Evolutionary conservation across 495 filamentous ascomycete genomes (phyloP).

Genomic region (Talaromyces ruber): DNA sequence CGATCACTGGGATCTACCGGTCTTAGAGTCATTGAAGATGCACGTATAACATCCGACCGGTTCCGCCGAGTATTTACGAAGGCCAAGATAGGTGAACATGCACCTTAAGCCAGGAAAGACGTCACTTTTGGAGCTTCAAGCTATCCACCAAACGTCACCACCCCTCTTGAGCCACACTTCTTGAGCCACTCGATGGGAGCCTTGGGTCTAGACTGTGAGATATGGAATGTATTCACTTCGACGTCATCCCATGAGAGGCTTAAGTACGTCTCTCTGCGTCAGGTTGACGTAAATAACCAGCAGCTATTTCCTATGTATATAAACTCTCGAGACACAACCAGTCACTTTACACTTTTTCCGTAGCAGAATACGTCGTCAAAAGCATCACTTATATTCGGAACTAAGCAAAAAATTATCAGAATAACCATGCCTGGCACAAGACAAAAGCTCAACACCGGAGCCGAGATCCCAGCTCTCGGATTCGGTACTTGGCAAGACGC

Average conservation of each 20-base stretch:
- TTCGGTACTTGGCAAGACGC: constrained; percentile 45
- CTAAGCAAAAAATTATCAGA: background rate
- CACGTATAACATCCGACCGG: background rate
- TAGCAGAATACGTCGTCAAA: background rate
- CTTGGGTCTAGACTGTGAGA: background rate
- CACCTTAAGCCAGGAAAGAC: background rate
- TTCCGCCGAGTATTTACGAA: background rate
- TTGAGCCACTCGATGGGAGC: background rate
- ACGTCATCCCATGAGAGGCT: background rate
- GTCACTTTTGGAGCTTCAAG: background rate
- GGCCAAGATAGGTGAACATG: background rate
- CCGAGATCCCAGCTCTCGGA: constrained; percentile 38
- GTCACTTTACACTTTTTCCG: background rate
- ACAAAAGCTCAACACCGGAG: constrained; percentile 41
- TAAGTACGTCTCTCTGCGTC: background rate
- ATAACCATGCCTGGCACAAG: constrained; percentile 16
- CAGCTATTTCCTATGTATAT: background rate
- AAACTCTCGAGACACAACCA: too few relatives aligned
- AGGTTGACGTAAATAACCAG: background rate
- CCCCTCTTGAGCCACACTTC: background rate
- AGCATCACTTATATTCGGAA: background rate
- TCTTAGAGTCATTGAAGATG: background rate
- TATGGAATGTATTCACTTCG: background rate
- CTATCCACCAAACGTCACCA: background rate
- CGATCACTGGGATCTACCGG: background rate